Evolutionary conservation across 169 alveolate species (phyloP).

Genomic region (Hepatocystis sp.): DNA sequence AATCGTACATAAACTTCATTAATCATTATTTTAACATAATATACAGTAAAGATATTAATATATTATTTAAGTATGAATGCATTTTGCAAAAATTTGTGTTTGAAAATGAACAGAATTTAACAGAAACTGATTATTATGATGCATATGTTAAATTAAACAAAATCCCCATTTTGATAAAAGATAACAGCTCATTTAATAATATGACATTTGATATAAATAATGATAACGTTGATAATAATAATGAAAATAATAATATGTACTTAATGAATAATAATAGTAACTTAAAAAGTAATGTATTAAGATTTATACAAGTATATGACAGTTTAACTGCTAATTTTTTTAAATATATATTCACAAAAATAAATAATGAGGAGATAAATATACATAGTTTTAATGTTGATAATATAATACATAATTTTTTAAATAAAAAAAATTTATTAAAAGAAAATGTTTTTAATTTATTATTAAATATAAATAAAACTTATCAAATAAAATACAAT

Average conservation of each 20-base stretch:
- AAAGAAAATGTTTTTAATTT: constrained; percentile 63
- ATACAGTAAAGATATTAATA: constrained; percentile 39
- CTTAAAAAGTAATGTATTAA: constrained; percentile 32
- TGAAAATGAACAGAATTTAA: constrained; percentile 42
- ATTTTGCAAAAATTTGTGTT: constrained; percentile 60
- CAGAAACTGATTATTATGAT: constrained; percentile 56
- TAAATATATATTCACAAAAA: constrained; percentile 54
- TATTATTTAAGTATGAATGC: constrained; percentile 55
- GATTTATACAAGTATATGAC: constrained; percentile 38
- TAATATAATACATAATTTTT: constrained; percentile 36
- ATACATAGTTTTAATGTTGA: constrained; percentile 43
- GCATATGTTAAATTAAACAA: constrained; percentile 47
- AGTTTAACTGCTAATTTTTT: constrained; percentile 59
- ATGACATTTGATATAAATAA: constrained; percentile 21
- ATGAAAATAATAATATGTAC: no score
- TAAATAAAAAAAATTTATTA: constrained; percentile 46
- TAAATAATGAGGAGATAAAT: constrained; percentile 45
- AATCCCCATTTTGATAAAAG: constrained; percentile 33
- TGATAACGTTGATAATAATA: no score
- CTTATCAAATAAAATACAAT: constrained; percentile 50
- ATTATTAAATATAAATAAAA: constrained; percentile 31
- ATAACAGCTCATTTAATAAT: neutral
- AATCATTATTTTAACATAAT: constrained; percentile 68
- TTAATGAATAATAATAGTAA: constrained; percentile 20
- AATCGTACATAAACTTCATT: constrained; percentile 49